Conservation (phyloP, 129 eudicot species). For the Daucus carota region DH1_v3.0 NC_030386.2:16289501-16290000, state of each 20-base stretch:
- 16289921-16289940: too few relatives aligned
- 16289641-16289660: conserved; percentile 9
- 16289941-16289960: too few relatives aligned
- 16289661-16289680: background rate
- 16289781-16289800: background rate
- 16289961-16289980: too few relatives aligned
- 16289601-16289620: background rate
- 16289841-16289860: too few relatives aligned
- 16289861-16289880: too few relatives aligned
- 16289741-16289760: background rate
- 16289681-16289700: background rate
- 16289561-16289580: background rate
- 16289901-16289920: too few relatives aligned
- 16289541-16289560: background rate
- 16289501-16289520: background rate
- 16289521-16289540: background rate
- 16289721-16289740: background rate
- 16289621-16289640: background rate
- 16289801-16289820: background rate
- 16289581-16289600: background rate
- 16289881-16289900: too few relatives aligned
- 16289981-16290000: too few relatives aligned
- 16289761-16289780: background rate
- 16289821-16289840: too few relatives aligned
- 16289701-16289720: background rate